Evolutionary conservation across 139 green algal species (phyloP).

Genomic region (Dunaliella sp.): DNA sequence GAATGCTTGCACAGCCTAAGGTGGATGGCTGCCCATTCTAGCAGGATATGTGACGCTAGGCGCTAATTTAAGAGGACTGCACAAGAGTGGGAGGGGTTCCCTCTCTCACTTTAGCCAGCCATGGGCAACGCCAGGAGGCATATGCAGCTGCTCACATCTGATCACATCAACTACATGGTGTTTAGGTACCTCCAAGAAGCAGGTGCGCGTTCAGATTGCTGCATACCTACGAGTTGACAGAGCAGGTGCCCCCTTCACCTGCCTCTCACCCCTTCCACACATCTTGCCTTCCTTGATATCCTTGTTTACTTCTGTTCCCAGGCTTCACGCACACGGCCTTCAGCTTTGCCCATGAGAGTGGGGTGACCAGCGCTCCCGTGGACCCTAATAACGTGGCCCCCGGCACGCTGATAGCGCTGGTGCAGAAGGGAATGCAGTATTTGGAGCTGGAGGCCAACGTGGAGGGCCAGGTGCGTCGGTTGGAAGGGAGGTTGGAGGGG

Average conservation of each 20-base stretch:
- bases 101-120: too few species aligned
- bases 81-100: too few species aligned
- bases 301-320: slow-evolving; percentile 34
- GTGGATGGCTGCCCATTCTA: too few species aligned
- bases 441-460: slow-evolving; percentile 97
- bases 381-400: slow-evolving; percentile 85
- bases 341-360: slow-evolving; percentile 88
- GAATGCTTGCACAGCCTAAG: too few species aligned
- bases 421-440: slow-evolving; percentile 97
- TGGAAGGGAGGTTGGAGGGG: too few species aligned
- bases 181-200: slow-evolving; percentile 93
- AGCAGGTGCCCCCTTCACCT: neutral
- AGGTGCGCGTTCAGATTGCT: slow-evolving; percentile 44
- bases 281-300: neutral
- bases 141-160: slow-evolving; percentile 30
- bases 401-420: slow-evolving; percentile 87
- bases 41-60: too few species aligned
- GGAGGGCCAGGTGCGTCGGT: slow-evolving; percentile 32
- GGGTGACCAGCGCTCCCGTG: slow-evolving; percentile 59
- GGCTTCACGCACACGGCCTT: slow-evolving; percentile 95
- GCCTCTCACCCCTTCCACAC: neutral
- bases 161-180: slow-evolving; percentile 95
- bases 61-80: too few species aligned
- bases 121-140: neutral
- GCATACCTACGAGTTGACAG: neutral